Evolutionary conservation across 345 rosid species (phyloP).

Genomic region (Pistacia integerrima): DNA sequence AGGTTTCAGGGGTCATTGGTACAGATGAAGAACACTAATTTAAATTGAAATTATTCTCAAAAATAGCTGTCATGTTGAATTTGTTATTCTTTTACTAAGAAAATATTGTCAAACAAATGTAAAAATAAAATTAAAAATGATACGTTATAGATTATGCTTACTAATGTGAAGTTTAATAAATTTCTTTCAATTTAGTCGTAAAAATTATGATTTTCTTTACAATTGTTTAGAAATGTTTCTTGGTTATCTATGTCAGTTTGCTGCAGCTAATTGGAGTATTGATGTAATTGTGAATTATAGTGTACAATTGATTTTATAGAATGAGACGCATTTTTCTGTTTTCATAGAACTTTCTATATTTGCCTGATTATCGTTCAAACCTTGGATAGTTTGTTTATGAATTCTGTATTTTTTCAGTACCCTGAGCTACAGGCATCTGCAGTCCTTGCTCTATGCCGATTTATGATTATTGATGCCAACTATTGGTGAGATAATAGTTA

Average conservation of each 20-base stretch:
- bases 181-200: not conserved
- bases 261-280: not conserved
- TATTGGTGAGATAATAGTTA: constrained; percentile 59
- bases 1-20: not conserved
- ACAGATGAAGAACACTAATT: not conserved
- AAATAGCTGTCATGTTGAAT: not conserved
- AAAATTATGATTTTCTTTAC: not conserved
- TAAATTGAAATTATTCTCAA: not conserved
- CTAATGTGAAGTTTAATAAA: not conserved
- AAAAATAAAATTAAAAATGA: not conserved
- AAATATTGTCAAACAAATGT: not conserved
- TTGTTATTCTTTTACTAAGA: not conserved
- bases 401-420: constrained; percentile 44
- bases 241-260: not conserved
- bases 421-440: constrained; percentile 93
- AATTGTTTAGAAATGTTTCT: constrained; percentile 4
- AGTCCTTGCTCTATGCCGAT: constrained; percentile 92
- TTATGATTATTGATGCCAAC: constrained; percentile 86
- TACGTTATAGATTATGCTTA: constrained; percentile 2
- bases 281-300: too few relatives aligned
- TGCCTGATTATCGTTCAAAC: not conserved
- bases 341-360: not conserved
- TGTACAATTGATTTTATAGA: not conserved
- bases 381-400: not conserved
- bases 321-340: not conserved